Conservation (phyloP, 2,329 filamentous ascomycete species). For the Pseudogymnoascus sp. region DNA sequence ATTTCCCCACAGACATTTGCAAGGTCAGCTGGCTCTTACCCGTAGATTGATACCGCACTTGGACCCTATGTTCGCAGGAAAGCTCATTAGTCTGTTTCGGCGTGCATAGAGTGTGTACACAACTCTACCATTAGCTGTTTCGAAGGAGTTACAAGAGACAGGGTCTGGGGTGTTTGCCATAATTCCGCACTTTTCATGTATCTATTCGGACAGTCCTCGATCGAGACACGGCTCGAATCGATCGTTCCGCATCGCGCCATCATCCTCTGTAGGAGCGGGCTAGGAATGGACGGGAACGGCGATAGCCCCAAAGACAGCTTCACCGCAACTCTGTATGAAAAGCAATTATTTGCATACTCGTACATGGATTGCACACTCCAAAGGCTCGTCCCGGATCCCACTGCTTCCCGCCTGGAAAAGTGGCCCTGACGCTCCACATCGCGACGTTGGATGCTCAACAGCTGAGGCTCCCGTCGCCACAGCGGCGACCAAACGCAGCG, state of each 20-base stretch:
- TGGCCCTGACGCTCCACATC: not conserved
- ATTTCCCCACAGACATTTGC: conserved; percentile 1
- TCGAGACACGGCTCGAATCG: not conserved
- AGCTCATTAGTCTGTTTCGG: not conserved
- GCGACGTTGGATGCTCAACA: not conserved
- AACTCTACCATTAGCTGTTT: not conserved
- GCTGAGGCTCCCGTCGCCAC: not conserved
- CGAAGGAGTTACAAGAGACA: not conserved
- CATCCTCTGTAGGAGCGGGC: not conserved
- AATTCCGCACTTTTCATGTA: not conserved
- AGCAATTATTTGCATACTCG: not conserved
- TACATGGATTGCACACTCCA: not conserved
- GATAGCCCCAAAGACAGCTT: not conserved
- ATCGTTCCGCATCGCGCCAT: not conserved
- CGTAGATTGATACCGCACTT: not conserved
- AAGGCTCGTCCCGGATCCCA: not conserved
- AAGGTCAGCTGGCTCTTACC: not conserved
- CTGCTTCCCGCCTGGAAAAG: not conserved
- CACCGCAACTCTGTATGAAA: not conserved
- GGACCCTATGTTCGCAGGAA: not conserved
- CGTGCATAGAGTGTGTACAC: not conserved
- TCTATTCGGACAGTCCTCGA: not conserved
- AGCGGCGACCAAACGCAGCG: not conserved
- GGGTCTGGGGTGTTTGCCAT: not conserved
- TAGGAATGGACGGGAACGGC: not conserved